Base-by-base conservation (phyloP, 2,329 filamentous ascomycete species). In the Teratosphaeria viscida region DNA sequence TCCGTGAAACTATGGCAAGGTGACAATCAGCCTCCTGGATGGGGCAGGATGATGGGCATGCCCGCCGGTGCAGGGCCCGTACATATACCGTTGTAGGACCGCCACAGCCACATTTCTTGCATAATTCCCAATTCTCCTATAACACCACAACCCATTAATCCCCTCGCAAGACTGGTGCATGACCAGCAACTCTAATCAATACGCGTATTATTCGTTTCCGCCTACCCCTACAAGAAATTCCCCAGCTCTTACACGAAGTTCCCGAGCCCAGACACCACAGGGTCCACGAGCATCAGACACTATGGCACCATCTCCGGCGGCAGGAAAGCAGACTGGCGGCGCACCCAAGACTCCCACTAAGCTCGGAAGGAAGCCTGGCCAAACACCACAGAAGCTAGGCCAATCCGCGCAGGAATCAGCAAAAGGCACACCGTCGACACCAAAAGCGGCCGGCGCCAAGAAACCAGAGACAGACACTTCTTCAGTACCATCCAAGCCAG, bases 161-260 rank as follows among this genome's bases (percentile, higher is more conserved):
- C 54, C 53, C 11, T 59, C 35, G 29, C 37, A 34, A 57, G 43
- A 56, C 52, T 57, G 35, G 53, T 63, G 76, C 72, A 80, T 80
- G 78, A 76, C 75, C 68, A 75, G 74, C 69, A 75, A 77, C 65
- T 75, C 75, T 57, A 73, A 74, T 66, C 74, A 73, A 66, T 80
- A 80, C 75, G 74, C 76, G 58, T 80, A 79, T 71, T 80, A 79
- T 69, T 79, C 78, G 62, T 80, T 80, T 61, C 77, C 78, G 67
- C 77, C 75, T 58, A 79, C 78, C 55, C 77, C 78, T 58, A 78
- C 73, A 64, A 73, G 76, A 68, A 61, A 67, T 66, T 78, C 77
- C 34, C 67, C 69, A 39, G 56, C 60, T 16, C 55, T 58, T n/a
- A 59, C 55, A 54, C 61, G 57, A 56, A 39, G 47, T 16, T 59